Evolutionary conservation across 805 yeast genomes (phyloP), one percentile per base, ranked within the genome.

Genomic region (Saccharomycopsis lassenensis): DNA sequence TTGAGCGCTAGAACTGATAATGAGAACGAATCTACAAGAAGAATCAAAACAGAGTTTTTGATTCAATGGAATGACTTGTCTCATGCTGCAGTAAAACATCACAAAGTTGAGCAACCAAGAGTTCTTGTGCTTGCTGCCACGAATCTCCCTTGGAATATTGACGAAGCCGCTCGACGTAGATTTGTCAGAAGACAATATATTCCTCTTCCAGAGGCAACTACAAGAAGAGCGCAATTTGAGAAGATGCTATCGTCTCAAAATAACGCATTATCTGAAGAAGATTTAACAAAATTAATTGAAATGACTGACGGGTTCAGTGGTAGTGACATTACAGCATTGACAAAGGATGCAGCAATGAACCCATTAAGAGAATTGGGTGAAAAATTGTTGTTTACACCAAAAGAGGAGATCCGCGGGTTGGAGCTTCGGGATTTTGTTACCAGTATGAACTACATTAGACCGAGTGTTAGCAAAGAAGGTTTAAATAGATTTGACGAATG

Each of bases 301-400:
- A 48, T 81, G 46, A 84, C 95, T 0, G 75, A 77, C n/a, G 91
- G 85, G 1, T 85, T 78, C 55, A 83, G 95, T 10, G 97, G 97
- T 1, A 78, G 93, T 46, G 98, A 89, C 57, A 73, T 89, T 32
- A 91, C 97, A 0, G 93, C 96, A 1, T 61, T 89, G 44, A 95
- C 97, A 2, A 91, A 91, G 57, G 98, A 89, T 52, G 93, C 96
- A 3, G 98, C 97, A 1, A 89, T 89, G 96, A 95, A 94, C 2
- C 97, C 98, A 1, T 65, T 91, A 31, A 65, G 98, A 45, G 77
- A 85, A 21, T 61, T 91, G 23, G 97, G 97, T 4, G 97, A 89
- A 39, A 75, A 79, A 36, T 63, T 91, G 39, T 62, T 89, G 46
- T 59, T 64, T 25, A 71, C 74, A 0, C 65, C 84, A 6, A 78